Evolutionary conservation across 2,329 filamentous ascomycete species (phyloP).

Genomic region (Botrytis cinerea): DNA sequence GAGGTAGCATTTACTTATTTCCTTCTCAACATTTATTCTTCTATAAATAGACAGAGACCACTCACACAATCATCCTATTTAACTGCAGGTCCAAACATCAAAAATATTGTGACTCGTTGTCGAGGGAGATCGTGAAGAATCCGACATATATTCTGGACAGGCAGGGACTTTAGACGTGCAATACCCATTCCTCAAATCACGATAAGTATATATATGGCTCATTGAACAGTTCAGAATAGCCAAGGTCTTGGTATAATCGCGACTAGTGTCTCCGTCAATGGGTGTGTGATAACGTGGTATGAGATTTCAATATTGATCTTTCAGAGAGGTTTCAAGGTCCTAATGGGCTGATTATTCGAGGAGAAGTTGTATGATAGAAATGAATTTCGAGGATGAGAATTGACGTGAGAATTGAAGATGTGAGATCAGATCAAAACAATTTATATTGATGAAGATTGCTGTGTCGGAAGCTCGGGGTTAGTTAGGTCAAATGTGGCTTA

Average conservation of each 20-base stretch:
- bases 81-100: background rate
- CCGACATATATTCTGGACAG: background rate
- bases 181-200: rapidly evolving
- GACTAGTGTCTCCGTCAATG: background rate
- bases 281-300: background rate
- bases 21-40: background rate
- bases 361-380: background rate
- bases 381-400: background rate
- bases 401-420: background rate
- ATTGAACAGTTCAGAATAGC: background rate
- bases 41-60: background rate
- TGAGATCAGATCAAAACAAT: background rate
- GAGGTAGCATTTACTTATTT: background rate
- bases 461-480: background rate
- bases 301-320: background rate
- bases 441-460: background rate
- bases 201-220: background rate
- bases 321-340: background rate
- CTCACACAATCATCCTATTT: background rate
- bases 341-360: background rate
- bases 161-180: background rate
- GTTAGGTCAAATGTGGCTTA: background rate
- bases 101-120: background rate
- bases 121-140: background rate
- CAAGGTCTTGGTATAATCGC: background rate